Evolutionary conservation across 345 rosid genomes (phyloP).

Genomic region (Sapria himalayana): DNA sequence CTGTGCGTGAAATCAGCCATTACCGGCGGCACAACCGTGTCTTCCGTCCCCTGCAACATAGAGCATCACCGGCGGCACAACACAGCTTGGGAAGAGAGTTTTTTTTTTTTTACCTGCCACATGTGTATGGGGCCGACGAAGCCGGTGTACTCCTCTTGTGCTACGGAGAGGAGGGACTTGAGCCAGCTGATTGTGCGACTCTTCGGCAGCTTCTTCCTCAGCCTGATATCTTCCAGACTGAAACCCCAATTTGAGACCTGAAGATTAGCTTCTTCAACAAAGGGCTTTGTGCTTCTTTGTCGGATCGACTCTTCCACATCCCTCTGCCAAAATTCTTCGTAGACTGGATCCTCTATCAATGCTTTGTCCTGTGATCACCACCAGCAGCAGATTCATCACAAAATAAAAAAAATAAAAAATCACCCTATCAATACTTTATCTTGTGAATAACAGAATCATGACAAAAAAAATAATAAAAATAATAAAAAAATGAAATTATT

Average conservation of each 20-base stretch:
- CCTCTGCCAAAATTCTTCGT: constrained; percentile 61
- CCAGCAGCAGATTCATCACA: no score
- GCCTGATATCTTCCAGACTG: constrained; percentile 33
- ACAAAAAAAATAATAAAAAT: no score
- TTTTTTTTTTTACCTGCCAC: constrained; percentile 31
- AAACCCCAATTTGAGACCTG: constrained; percentile 59
- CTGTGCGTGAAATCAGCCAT: constrained; percentile 56
- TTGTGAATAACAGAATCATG: no score
- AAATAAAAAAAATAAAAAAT: no score
- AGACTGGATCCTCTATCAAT: constrained; percentile 41
- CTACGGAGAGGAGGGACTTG: constrained; percentile 15
- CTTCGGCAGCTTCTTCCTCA: constrained; percentile 27
- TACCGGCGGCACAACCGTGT: constrained; percentile 41
- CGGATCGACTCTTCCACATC: constrained; percentile 55
- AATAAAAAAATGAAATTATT: no score
- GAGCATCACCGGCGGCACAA: constrained; percentile 49
- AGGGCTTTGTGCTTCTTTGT: constrained; percentile 40
- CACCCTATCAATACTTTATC: no score
- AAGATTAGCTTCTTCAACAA: constrained; percentile 40
- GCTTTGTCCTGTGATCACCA: constrained; percentile 32
- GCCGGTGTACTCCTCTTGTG: constrained; percentile 30
- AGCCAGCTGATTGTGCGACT: constrained; percentile 25
- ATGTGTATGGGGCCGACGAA: constrained; percentile 54
- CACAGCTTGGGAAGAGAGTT: not conserved
- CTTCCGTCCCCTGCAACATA: constrained; percentile 62